Conservation (phyloP, 148 eudicot species). For the Camellia japonica region DNA sequence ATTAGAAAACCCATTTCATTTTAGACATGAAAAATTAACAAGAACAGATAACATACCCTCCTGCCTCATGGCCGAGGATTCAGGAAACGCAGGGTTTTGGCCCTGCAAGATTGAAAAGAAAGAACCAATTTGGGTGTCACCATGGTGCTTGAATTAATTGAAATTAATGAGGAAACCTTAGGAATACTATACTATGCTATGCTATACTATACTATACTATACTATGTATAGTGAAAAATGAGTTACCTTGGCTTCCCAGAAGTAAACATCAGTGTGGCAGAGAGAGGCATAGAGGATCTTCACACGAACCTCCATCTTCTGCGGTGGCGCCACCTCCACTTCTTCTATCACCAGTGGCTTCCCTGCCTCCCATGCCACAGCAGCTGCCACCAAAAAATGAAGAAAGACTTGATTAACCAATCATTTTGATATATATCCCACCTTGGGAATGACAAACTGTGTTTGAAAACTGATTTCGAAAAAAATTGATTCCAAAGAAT, state of each 20-base stretch:
- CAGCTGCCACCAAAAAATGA: conserved; percentile 31
- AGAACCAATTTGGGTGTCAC: neutral
- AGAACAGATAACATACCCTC: neutral
- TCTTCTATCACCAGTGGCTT: conserved; percentile 51
- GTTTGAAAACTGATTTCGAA: too few relatives aligned
- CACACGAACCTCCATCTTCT: conserved; percentile 31
- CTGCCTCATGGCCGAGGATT: conserved; percentile 49
- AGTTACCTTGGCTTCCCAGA: conserved; percentile 40
- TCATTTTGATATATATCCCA: neutral
- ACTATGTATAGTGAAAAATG: neutral
- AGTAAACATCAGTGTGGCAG: conserved; percentile 39
- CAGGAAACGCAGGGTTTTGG: conserved; percentile 26
- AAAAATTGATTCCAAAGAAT: too few relatives aligned
- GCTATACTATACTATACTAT: too few relatives aligned
- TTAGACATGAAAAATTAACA: neutral
- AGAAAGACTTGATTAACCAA: neutral
- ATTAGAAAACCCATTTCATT: too few relatives aligned
- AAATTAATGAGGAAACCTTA: neutral
- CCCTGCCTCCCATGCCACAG: conserved; percentile 48
- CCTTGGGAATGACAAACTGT: too few relatives aligned
- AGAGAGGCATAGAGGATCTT: conserved; percentile 39
- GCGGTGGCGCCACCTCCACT: conserved; percentile 50
- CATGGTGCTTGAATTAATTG: neutral
- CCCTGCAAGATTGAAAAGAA: conserved; percentile 17
- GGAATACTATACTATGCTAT: too few relatives aligned